phyloP scores from a whole-genome alignment of 78 protist species.

The Salpingoeca rosetta region DNA sequence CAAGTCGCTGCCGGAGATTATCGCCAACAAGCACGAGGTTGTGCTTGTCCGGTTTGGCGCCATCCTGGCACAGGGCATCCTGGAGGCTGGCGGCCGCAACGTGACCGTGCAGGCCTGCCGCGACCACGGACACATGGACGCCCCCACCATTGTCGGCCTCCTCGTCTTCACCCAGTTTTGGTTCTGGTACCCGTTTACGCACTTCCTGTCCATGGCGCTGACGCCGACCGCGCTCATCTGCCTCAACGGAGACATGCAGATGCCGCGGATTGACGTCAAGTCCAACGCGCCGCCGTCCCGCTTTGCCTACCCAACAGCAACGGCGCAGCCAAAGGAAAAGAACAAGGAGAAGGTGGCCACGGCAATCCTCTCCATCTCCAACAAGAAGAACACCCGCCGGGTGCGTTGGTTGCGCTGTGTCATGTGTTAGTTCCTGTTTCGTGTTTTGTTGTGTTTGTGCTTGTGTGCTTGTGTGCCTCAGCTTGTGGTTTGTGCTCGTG shows the following conservation, averaged over 20 bases:
- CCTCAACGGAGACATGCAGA: constrained; percentile 71
- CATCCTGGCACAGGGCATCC: constrained; percentile 65
- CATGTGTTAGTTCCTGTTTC: neutral
- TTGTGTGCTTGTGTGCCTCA: neutral
- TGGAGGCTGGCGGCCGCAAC: constrained; percentile 94
- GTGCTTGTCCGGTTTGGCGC: constrained; percentile 90
- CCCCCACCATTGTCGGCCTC: constrained; percentile 62
- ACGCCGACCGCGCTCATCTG: constrained; percentile 90
- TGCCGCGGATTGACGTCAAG: constrained; percentile 19
- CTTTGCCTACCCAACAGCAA: constrained; percentile 81
- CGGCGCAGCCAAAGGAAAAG: constrained; percentile 27
- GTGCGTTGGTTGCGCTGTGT: constrained; percentile 13
- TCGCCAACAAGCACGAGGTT: constrained; percentile 79
- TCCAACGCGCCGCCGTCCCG: constrained; percentile 53
- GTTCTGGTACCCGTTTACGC: constrained; percentile 95
- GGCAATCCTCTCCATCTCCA: constrained; percentile 41
- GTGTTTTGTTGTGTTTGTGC: neutral
- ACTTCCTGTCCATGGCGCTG: constrained; percentile 81
- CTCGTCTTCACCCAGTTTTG: constrained; percentile 79
- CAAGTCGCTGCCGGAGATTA: constrained; percentile 24
- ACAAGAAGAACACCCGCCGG: constrained; percentile 15
- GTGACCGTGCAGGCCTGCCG: constrained; percentile 60
- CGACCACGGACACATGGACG: constrained; percentile 52
- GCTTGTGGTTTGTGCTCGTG: neutral
- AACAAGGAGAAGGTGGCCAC: constrained; percentile 36